A percentile compares a stretch with the other conserved stretches of the same genome.
Conservation (phyloP, 306 rosid species). For the Cucumis sativus region Cucumber_9930_V3 NC_026660.2:10196501-10197000, state of each 20-base stretch:
- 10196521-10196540: constrained; percentile 4
- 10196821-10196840: not conserved
- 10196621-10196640: not conserved
- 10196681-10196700: not conserved
- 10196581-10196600: not conserved
- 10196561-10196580: not conserved
- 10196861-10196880: not conserved
- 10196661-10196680: not conserved
- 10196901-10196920: not conserved
- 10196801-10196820: not conserved
- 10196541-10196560: not conserved
- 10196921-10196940: not conserved
- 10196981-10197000: not conserved
- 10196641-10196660: no score
- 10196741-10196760: not conserved
- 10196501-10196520: constrained; percentile 15
- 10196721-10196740: not conserved
- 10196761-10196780: not conserved
- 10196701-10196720: not conserved
- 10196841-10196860: not conserved
- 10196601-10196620: not conserved
- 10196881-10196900: not conserved
- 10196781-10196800: not conserved
- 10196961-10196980: not conserved
- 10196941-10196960: not conserved